Conservation (phyloP, 352 stramenopile species). For the Phytophthora vignae region DNA sequence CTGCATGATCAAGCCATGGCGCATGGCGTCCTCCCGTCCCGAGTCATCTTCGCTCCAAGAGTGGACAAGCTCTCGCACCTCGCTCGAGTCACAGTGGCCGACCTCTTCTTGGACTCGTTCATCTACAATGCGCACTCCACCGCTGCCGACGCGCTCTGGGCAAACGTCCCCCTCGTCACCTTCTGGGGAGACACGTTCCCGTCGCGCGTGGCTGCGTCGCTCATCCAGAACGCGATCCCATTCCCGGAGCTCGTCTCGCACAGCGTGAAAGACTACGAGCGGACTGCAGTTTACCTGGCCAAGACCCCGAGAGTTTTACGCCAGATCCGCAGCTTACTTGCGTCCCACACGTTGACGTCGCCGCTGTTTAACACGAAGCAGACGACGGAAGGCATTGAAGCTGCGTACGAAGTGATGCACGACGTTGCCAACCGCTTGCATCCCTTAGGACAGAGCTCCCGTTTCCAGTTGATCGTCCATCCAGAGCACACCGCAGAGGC, state of each 20-base stretch:
- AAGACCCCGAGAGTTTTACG: constrained; percentile 22
- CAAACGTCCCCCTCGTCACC: constrained; percentile 91
- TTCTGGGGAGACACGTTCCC: constrained; percentile 80
- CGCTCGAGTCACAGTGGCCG: constrained; percentile 72
- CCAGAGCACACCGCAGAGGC: constrained; percentile 17
- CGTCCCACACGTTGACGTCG: constrained; percentile 37
- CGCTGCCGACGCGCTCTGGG: constrained; percentile 90
- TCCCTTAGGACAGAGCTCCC: neutral
- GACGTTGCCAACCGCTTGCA: constrained; percentile 51
- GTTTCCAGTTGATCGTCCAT: constrained; percentile 59
- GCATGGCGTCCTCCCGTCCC: constrained; percentile 61
- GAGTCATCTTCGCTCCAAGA: constrained; percentile 80
- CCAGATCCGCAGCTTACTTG: constrained; percentile 44
- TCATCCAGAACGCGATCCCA: constrained; percentile 55
- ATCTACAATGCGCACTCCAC: constrained; percentile 97
- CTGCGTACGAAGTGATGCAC: constrained; percentile 68
- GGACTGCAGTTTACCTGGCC: constrained; percentile 64
- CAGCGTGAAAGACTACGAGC: constrained; percentile 77
- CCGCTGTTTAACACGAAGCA: constrained; percentile 81
- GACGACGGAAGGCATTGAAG: constrained; percentile 72
- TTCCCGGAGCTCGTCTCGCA: constrained; percentile 49
- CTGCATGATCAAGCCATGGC: constrained; percentile 68
- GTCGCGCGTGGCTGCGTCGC: constrained; percentile 69
- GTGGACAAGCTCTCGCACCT: constrained; percentile 83
- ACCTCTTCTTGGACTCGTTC: constrained; percentile 96